Base-by-base conservation (phyloP, 306 rosid species). In the Styphnolobium japonicum region DNA sequence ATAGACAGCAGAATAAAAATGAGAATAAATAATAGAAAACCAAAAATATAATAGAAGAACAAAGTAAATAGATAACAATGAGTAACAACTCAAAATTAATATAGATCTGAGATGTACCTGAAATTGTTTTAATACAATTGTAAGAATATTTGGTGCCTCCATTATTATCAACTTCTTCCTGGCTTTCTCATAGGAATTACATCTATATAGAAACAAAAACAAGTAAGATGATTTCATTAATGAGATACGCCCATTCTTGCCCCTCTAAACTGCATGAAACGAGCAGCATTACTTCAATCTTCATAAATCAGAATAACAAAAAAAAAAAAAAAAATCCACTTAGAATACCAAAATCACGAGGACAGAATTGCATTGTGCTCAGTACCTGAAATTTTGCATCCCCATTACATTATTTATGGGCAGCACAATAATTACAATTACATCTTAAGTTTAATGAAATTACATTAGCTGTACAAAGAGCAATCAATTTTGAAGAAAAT, bases 141-240 rank as follows among this genome's bases (percentile, higher is more conserved):
- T 92, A 60, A 92, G 94, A 75, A 92, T 82, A 87, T 92, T 92
- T 67, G 97, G 94, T 53, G 91, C 92, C 87, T 87, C 97, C 86
- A 88, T 71, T 29, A 92, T 75, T 58, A 89, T 90, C 82, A 92
- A 83, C 81, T 90, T 92, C 85, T 92, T 92, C 84, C 78, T 87
- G 18, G 94, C 94, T 81, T 86, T 92, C 88, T 90, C 94, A 46
- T 90, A 90, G 16, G 94, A 87, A 79, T 90, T 88, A 83, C 97
- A 92, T 77, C 97, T 92, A 57, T 7, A 76, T 33, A 60, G 42
- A 55, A 62, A 55, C 46, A 55, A 23, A 51, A 51, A 60, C 36
- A 76, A 77, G 63, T n/a, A 21, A 18, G 60, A 70, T 34, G 9
- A 76, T 75, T 78, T 58, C 45, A 64, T 34, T 34, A n/a, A 15